A percentile compares a stretch with the other conserved stretches of the same genome.
Conservation (phyloP, 768 basidiomycete genomes). For the Kondoa malvinella region DNA sequence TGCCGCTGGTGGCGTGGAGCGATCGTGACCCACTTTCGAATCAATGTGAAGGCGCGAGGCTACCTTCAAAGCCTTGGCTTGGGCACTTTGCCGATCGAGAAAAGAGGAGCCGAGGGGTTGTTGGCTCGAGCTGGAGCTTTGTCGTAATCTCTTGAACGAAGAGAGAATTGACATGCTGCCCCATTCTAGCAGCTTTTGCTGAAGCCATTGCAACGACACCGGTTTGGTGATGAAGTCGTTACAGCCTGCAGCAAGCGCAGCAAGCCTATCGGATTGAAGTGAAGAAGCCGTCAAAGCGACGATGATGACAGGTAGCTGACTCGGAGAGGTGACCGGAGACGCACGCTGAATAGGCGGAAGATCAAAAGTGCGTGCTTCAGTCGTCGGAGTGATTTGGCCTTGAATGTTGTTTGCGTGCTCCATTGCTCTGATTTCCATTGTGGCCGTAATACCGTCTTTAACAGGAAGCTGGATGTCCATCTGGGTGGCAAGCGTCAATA, state of each 20-base stretch:
- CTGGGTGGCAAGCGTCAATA: constrained; percentile 35
- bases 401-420: constrained; percentile 54
- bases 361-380: constrained; percentile 34
- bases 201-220: constrained; percentile 82
- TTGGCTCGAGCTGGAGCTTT: neutral
- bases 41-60: constrained; percentile 6
- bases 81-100: neutral
- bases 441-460: constrained; percentile 95
- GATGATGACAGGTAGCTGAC: constrained; percentile 60
- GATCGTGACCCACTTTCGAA: neutral
- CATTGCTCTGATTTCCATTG: constrained; percentile 76
- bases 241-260: constrained; percentile 93
- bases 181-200: constrained; percentile 98
- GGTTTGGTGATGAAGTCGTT: constrained; percentile 98
- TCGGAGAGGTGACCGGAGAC: constrained; percentile 30
- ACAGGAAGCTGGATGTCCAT: constrained; percentile 99
- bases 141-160: constrained; percentile 19
- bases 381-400: constrained; percentile 53
- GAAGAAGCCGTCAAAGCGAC: constrained; percentile 97
- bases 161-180: constrained; percentile 54
- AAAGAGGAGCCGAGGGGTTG: neutral
- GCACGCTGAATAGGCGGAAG: constrained; percentile 21
- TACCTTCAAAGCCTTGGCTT: neutral
- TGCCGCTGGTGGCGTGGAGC: neutral
- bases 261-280: constrained; percentile 83